Conservation (phyloP, 768 basidiomycete genomes). For the Gelatoporia subvermispora region DNA sequence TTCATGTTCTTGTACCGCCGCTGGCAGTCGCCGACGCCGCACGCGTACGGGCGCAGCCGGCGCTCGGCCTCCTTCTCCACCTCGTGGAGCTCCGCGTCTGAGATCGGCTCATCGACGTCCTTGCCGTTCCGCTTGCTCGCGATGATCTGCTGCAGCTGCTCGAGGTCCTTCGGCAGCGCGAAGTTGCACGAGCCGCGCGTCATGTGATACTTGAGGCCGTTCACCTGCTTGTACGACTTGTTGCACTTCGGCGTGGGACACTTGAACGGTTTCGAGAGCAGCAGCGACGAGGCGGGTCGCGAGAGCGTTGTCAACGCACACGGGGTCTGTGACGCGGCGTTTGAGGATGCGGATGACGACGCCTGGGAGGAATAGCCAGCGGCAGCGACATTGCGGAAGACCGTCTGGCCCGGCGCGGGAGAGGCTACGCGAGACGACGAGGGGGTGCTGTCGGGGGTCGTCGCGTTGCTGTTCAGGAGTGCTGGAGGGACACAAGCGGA, state of each 20-base stretch:
- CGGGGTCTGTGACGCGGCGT: slow-evolving; percentile 11
- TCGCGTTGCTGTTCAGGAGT: slow-evolving; percentile 44
- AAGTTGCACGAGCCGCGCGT: slow-evolving; percentile 85
- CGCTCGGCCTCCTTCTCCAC: slow-evolving; percentile 84
- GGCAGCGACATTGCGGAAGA: too few relatives aligned
- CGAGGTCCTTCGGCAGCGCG: too few relatives aligned
- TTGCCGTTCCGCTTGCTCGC: too few relatives aligned
- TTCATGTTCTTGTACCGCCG: slow-evolving; percentile 99
- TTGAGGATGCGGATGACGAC: too few relatives aligned
- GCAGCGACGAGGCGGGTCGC: slow-evolving; percentile 50
- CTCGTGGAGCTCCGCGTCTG: slow-evolving; percentile 60
- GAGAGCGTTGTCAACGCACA: slow-evolving; percentile 44
- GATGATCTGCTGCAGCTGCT: too few relatives aligned
- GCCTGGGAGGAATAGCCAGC: too few relatives aligned
- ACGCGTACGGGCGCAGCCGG: slow-evolving; percentile 79
- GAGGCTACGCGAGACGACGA: slow-evolving; percentile 40
- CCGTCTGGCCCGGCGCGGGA: slow-evolving; percentile 10
- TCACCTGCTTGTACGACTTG: slow-evolving; percentile 84
- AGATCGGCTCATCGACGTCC: slow-evolving; percentile 15
- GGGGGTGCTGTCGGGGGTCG: slow-evolving; percentile 44
- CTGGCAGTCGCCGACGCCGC: slow-evolving; percentile 80
- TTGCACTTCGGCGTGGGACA: slow-evolving; percentile 95
- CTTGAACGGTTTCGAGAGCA: slow-evolving; percentile 80
- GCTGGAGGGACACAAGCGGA: slow-evolving; percentile 60
- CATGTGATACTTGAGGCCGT: slow-evolving; percentile 44